Evolutionary conservation across 2,329 filamentous ascomycete genomes (phyloP).

Genomic region (Xylaria sp.): DNA sequence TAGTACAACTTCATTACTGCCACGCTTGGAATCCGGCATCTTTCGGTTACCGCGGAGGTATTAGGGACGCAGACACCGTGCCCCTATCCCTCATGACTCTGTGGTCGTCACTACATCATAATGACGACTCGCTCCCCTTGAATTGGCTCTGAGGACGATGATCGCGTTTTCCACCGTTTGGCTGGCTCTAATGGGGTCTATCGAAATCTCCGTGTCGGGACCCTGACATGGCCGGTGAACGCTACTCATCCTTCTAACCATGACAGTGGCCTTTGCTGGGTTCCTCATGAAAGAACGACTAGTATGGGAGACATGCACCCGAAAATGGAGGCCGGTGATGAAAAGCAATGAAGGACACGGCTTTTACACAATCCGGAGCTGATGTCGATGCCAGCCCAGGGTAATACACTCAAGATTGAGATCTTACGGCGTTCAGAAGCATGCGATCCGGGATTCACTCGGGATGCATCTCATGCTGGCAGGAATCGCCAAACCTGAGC

Average conservation of each 20-base stretch:
- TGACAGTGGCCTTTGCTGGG: conserved; percentile 80
- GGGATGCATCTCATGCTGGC: conserved; percentile 84
- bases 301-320: conserved; percentile 43
- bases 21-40: too few relatives aligned
- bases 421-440: conserved; percentile 83
- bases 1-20: too few relatives aligned
- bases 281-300: conserved; percentile 67
- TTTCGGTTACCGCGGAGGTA: too few relatives aligned
- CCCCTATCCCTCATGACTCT: too few relatives aligned
- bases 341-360: conserved; percentile 57
- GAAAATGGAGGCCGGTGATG: conserved; percentile 49
- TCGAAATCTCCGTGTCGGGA: conserved; percentile 27
- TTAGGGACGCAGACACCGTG: too few relatives aligned
- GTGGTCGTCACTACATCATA: too few relatives aligned
- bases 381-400: conserved; percentile 68
- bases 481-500: conserved; percentile 77
- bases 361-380: conserved; percentile 63
- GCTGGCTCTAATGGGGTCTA: conserved; percentile 2
- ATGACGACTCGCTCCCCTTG: too few relatives aligned
- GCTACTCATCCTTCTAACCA: conserved; percentile 63
- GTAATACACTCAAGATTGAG: conserved; percentile 71
- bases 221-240: conserved; percentile 28
- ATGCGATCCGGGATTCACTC: conserved; percentile 88
- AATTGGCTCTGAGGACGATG: too few relatives aligned
- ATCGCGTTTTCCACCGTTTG: too few relatives aligned